Percentiles rank a stretch among this genome's conserved stretches.
Evolutionary conservation across 352 stramenopile species (phyloP).

Genomic region (Phytopythium delawarense): DNA sequence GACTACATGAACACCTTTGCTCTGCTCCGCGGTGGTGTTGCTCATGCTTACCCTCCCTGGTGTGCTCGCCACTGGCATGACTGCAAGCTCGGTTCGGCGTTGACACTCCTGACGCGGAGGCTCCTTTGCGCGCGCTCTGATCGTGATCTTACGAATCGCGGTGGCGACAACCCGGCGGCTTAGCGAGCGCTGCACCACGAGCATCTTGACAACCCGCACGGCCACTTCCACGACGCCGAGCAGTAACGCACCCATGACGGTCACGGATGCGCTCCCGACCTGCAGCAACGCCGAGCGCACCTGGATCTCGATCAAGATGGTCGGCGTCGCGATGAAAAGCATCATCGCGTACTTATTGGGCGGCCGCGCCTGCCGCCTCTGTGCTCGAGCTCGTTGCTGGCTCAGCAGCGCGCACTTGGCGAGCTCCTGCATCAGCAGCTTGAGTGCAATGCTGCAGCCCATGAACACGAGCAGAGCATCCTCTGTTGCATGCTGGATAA

Average conservation of each 20-base stretch:
- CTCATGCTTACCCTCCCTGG: background rate
- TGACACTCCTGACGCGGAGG: background rate
- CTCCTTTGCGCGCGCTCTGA: background rate
- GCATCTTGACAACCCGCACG: conserved; percentile 16
- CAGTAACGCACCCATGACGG: conserved; percentile 13
- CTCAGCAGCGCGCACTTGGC: background rate
- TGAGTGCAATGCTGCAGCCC: background rate
- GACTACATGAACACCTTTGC: background rate
- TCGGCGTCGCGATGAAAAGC: conserved; percentile 20
- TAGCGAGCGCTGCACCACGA: background rate
- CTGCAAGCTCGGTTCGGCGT: background rate
- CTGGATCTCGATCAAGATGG: conserved; percentile 35
- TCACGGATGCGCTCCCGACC: conserved; percentile 14
- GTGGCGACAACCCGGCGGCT: background rate
- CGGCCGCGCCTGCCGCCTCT: background rate
- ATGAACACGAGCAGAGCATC: background rate
- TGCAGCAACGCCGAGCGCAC: conserved; percentile 31
- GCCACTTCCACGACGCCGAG: conserved; percentile 23
- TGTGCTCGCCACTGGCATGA: background rate
- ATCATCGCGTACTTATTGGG: background rate
- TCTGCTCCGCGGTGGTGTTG: background rate
- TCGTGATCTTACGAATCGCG: conserved; percentile 1
- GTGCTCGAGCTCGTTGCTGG: background rate
- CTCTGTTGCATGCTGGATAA: background rate
- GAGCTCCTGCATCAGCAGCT: background rate